Base-by-base conservation (phyloP, 2,329 filamentous ascomycete genomes). In the Alternaria sp. region DNA sequence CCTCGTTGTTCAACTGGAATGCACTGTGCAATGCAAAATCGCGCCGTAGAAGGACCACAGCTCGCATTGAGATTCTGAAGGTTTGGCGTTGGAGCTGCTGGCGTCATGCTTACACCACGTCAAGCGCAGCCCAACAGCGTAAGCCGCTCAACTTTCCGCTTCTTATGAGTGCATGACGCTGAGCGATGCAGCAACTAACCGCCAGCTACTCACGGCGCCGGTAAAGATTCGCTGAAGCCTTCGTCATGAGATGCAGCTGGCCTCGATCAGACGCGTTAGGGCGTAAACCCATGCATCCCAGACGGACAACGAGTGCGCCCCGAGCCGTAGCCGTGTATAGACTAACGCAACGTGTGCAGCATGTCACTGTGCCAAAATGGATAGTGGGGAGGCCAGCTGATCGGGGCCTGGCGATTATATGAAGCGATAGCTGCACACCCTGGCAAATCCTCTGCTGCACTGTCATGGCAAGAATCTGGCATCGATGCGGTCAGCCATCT, bases 261-360 rank as follows among this genome's bases (percentile, higher is more conserved):
- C 43, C 63, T 67, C 65, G 61, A 70, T 69, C 69, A 70, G 68
- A 70, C 64, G 64, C 65, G 65, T 71, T 68, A 73, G 69, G 64
- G 61, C 61, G 58, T 51, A 60, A 63, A 43, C 61, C 61, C 57
- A 62, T 63, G 57, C 61, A 60, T 60, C 61, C 61, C 70, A 71
- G 71, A 64, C 65, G 61, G 57, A 61, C 63, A 68, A 67, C 65
- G 68, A 67, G 60, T 62, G 60, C 69, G 72, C 70, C 75, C 73
- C 69, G 72, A 75, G 72, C 69, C 72, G 76, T 75, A 75, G 71
- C 77, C 75, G 76, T 78, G 74, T 76, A 53, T 58, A 56, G 58
- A 59, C 65, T 67, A 67, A 67, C 70, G 75, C 75, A 72, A 72
- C 64, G 65, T 73, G 69, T 64, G 59, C 60, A 63, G 63, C 49